Percentiles rank a stretch among this genome's conserved stretches.
These are phyloP conservation scores for Heliosperma pusillum DNA, from an alignment of 148 eudicot genomes.

Conservation along the genomic window DNA sequence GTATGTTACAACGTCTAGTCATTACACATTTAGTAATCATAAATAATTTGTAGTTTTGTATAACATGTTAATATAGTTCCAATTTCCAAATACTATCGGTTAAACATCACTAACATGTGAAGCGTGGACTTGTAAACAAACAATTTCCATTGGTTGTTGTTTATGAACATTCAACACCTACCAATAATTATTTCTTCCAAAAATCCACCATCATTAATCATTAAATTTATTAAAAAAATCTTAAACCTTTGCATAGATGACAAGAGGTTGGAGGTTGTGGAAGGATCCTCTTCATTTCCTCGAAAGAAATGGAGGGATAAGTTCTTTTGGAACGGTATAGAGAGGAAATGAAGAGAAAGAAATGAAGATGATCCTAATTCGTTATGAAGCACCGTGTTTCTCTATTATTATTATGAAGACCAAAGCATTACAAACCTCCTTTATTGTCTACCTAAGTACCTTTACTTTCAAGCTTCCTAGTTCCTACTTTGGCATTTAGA, in stretches of 20 bases:
- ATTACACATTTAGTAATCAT: too few relatives aligned
- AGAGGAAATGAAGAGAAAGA: too few relatives aligned
- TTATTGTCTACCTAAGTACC: neutral
- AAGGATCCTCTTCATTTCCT: too few relatives aligned
- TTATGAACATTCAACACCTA: conserved; percentile 8
- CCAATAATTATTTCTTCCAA: neutral
- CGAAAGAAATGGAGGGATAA: too few relatives aligned
- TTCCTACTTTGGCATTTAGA: neutral
- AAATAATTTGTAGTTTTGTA: too few relatives aligned
- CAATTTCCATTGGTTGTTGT: neutral
- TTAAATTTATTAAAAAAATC: too few relatives aligned
- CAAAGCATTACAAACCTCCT: neutral
- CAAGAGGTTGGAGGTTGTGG: neutral
- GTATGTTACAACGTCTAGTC: too few relatives aligned
- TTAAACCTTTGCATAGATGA: too few relatives aligned
- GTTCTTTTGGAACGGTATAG: too few relatives aligned
- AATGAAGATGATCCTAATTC: too few relatives aligned
- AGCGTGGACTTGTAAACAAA: neutral
- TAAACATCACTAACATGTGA: neutral
- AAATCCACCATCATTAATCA: neutral
- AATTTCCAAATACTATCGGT: too few relatives aligned
- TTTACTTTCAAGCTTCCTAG: neutral
- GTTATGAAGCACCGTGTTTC: neutral
- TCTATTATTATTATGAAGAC: neutral
- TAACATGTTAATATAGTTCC: too few relatives aligned